Percentiles rank a stretch among this genome's conserved stretches.
Conservation (phyloP, 805 yeast genomes). For the Pichia pseudocactophila region DNA sequence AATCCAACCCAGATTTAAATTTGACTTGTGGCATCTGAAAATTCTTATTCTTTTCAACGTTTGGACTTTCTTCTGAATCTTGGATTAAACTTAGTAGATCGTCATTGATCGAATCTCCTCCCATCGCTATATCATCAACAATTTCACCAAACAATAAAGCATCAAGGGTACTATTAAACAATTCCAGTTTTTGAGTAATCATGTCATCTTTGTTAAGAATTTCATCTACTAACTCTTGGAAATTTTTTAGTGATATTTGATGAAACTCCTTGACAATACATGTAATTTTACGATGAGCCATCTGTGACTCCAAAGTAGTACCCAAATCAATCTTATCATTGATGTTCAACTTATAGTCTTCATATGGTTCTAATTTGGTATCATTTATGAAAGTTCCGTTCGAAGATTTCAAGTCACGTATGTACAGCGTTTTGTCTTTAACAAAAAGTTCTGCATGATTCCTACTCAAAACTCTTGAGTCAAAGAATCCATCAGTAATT, state of each 20-base stretch:
- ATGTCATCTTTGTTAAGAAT: conserved; percentile 21
- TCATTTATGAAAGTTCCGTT: conserved; percentile 93
- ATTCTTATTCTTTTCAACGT: conserved; percentile 6
- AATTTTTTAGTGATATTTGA: conserved; percentile 36
- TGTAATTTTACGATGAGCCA: conserved; percentile 78
- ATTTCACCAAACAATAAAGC: conserved; percentile 30
- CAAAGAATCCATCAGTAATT: conserved; percentile 84
- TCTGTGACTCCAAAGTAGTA: conserved; percentile 65
- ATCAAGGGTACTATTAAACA: conserved; percentile 29
- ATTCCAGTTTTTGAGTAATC: conserved; percentile 21
- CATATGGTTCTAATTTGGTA: conserved; percentile 52
- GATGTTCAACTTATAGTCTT: conserved; percentile 56
- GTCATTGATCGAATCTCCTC: conserved; percentile 14
- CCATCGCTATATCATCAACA: conserved; percentile 20
- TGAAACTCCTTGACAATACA: conserved; percentile 72
- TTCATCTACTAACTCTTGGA: conserved; percentile 19
- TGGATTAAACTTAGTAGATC: conserved; percentile 20
- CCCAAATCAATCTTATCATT: conserved; percentile 92
- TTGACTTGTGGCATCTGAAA: conserved; percentile 17
- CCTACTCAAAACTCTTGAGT: conserved; percentile 84
- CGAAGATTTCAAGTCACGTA: conserved; percentile 81
- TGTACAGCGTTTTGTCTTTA: conserved; percentile 51
- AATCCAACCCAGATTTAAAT: conserved; percentile 37
- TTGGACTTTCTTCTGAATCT: conserved; percentile 13
- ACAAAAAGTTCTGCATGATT: conserved; percentile 89